Conservation (phyloP, 371 early-diverging fungal species). For the Lichtheimia hyalospora region DNA sequence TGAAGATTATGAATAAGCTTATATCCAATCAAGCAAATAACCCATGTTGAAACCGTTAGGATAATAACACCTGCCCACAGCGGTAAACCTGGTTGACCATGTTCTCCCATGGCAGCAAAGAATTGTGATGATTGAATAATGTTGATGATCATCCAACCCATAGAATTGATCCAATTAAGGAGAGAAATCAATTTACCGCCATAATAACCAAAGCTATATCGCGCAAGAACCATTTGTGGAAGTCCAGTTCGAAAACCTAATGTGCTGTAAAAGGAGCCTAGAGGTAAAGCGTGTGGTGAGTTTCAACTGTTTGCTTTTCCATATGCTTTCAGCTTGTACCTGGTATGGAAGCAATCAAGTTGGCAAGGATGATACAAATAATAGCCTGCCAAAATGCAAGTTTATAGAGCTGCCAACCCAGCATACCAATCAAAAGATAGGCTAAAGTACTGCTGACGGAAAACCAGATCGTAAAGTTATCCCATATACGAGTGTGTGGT, state of each 20-base stretch:
- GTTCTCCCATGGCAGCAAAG: background rate
- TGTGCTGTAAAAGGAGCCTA: conserved; percentile 15
- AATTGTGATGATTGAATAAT: conserved; percentile 3
- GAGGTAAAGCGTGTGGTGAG: too few relatives aligned
- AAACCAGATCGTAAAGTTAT: conserved; percentile 19
- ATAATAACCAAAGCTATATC: conserved; percentile 13
- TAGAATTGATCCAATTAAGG: background rate
- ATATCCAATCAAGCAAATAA: conserved; percentile 31
- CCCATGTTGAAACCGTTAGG: conserved; percentile 9
- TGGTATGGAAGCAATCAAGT: conserved; percentile 3
- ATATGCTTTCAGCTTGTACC: background rate
- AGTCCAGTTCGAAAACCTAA: conserved; percentile 12
- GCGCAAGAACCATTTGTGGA: conserved; percentile 12
- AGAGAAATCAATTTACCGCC: conserved; percentile 5
- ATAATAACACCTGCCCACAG: conserved; percentile 1
- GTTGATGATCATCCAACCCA: conserved; percentile 7
- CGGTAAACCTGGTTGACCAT: background rate
- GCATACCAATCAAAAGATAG: conserved; percentile 5
- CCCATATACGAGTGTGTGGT: conserved; percentile 12
- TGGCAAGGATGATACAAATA: conserved; percentile 6
- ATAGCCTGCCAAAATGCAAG: conserved; percentile 12
- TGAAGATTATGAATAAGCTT: conserved; percentile 26
- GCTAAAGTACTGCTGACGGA: conserved; percentile 9
- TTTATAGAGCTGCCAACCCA: conserved; percentile 8
- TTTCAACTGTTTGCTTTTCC: background rate